Conservation (phyloP, 139 green algal species). For the Asterochloris sp. region DNA sequence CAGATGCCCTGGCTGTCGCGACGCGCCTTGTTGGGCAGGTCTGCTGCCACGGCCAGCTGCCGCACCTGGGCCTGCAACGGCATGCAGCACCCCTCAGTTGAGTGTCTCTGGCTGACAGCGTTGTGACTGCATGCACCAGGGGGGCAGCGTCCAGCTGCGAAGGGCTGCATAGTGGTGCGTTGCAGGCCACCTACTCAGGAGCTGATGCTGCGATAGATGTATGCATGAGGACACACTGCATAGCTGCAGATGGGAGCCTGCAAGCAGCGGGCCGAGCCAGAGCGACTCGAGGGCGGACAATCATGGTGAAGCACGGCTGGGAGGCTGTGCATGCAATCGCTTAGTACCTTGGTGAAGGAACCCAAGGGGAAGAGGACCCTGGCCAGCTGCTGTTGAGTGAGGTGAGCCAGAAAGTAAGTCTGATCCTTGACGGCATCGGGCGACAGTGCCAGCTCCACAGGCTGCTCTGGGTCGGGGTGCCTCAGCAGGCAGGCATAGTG, state of each 20-base stretch:
- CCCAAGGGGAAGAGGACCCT: conserved; percentile 90
- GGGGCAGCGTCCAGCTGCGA: too few species aligned
- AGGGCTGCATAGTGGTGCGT: too few species aligned
- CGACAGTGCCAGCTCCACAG: conserved; percentile 37
- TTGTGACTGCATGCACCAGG: too few species aligned
- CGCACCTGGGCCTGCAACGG: conserved; percentile 51
- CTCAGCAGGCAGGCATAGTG: conserved; percentile 69
- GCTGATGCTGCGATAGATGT: too few species aligned
- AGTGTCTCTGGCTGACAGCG: too few species aligned
- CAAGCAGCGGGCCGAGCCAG: too few species aligned
- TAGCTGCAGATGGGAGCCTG: too few species aligned
- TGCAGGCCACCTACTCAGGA: too few species aligned
- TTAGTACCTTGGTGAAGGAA: conserved; percentile 68
- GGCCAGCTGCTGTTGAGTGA: conserved; percentile 70
- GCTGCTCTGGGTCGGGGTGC: neutral
- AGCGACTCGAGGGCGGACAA: too few species aligned
- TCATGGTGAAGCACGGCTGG: too few species aligned
- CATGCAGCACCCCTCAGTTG: neutral
- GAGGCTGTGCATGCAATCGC: too few species aligned
- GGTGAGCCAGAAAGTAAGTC: conserved; percentile 89
- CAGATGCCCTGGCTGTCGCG: conserved; percentile 98
- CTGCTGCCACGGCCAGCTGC: conserved; percentile 49
- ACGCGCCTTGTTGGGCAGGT: conserved; percentile 78
- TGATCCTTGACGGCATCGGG: conserved; percentile 89
- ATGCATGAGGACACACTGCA: too few species aligned